Conservation (phyloP, 495 filamentous ascomycete genomes). For the Penicillium cinerascens region DNA sequence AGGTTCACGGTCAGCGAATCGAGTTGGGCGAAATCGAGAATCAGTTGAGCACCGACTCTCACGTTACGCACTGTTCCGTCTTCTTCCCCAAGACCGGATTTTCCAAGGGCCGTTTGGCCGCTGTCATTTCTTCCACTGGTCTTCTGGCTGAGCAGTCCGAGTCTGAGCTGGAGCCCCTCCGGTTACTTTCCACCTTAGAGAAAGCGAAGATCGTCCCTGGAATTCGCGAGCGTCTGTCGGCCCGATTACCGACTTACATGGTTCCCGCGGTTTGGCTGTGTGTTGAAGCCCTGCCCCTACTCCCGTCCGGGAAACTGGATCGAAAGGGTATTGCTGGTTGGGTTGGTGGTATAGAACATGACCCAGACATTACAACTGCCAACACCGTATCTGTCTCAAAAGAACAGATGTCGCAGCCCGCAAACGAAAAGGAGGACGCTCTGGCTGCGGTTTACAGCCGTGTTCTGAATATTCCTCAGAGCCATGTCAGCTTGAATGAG, state of each 20-base stretch:
- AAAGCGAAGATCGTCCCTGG: slow-evolving; percentile 24
- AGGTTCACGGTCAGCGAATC: slow-evolving; percentile 63
- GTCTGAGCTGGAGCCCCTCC: slow-evolving; percentile 22
- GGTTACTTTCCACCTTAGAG: slow-evolving; percentile 19
- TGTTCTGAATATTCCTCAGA: slow-evolving; percentile 49
- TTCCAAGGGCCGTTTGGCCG: slow-evolving; percentile 38
- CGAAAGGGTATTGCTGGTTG: slow-evolving; percentile 37
- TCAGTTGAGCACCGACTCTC: slow-evolving; percentile 31
- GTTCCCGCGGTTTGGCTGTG: slow-evolving; percentile 51
- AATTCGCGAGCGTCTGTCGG: slow-evolving; percentile 31
- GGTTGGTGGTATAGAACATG: slow-evolving; percentile 33
- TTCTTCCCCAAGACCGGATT: slow-evolving; percentile 43
- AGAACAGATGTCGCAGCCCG: slow-evolving; percentile 17
- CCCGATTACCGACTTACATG: slow-evolving; percentile 52
- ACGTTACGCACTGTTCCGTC: slow-evolving; percentile 40
- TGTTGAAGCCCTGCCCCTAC: slow-evolving; percentile 47
- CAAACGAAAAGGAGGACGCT: slow-evolving; percentile 33
- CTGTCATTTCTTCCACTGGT: slow-evolving; percentile 31
- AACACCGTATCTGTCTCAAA: background rate
- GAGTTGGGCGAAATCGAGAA: slow-evolving; percentile 66
- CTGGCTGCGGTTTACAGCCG: slow-evolving; percentile 47
- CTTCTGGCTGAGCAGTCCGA: slow-evolving; percentile 20
- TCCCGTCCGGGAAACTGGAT: slow-evolving; percentile 53
- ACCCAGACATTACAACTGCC: slow-evolving; percentile 18
- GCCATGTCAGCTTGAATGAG: slow-evolving; percentile 48